These are phyloP conservation scores for Trichophyton rubrum DNA, from an alignment of 2,329 filamentous ascomycete genomes.

Conservation along the genomic window DNA sequence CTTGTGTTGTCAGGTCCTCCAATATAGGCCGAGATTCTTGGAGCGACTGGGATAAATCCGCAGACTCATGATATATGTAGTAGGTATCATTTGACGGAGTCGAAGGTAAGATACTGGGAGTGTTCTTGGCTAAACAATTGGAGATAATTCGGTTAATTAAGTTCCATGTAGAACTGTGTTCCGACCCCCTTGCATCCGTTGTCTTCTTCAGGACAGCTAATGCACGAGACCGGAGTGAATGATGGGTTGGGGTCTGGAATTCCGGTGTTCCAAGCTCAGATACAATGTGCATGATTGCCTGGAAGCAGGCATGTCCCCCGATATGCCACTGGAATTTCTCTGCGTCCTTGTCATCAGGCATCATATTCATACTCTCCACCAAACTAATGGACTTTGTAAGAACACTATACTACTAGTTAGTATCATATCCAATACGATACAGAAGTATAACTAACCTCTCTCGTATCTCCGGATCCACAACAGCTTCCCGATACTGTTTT, in stretches of 20 bases:
- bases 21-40: background rate
- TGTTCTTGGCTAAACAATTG: background rate
- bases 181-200: background rate
- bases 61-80: background rate
- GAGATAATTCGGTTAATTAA: background rate
- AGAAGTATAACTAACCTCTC: background rate
- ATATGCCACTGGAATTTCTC: slow-evolving; percentile 11
- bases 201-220: background rate
- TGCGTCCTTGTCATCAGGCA: slow-evolving; percentile 7
- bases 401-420: slow-evolving; percentile 2
- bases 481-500: slow-evolving; percentile 7
- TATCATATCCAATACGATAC: background rate
- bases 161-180: background rate
- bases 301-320: slow-evolving; percentile 8
- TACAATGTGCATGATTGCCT: slow-evolving; percentile 11
- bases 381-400: slow-evolving; percentile 9
- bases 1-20: background rate
- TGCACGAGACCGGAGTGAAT: background rate
- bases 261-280: slow-evolving; percentile 8
- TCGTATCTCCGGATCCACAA: slow-evolving; percentile 8
- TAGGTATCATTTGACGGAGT: background rate
- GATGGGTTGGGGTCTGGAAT: slow-evolving; percentile 4
- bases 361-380: slow-evolving; percentile 10
- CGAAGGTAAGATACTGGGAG: background rate
- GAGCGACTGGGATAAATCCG: background rate